Percentiles rank a stretch among this genome's conserved stretches.
Conservation (phyloP, 225 moss, liverwort and hornwort species). For the Rhytidiadelphus loreus region DNA sequence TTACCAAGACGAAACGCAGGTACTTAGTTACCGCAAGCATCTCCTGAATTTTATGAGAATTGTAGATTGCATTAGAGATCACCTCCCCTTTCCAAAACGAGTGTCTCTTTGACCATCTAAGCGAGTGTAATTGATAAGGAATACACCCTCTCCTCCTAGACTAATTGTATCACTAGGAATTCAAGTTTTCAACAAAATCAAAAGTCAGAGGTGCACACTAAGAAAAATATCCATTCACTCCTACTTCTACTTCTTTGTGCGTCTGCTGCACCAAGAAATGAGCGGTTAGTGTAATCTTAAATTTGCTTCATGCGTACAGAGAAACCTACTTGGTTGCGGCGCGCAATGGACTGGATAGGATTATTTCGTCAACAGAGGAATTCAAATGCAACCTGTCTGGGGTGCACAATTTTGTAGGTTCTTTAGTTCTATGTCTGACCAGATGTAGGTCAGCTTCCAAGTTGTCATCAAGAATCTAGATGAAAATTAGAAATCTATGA, state of each 20-base stretch:
- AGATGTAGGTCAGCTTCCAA: background rate
- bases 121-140: background rate
- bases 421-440: background rate
- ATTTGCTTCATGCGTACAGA: background rate
- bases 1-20: background rate
- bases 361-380: background rate
- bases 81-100: background rate
- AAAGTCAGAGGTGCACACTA: background rate
- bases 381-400: background rate
- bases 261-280: no score
- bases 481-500: background rate
- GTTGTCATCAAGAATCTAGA: background rate
- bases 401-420: background rate
- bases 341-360: background rate
- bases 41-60: background rate
- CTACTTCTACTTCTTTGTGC: background rate
- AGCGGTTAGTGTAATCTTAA: background rate
- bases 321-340: background rate
- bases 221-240: no score
- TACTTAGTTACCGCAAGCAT: background rate
- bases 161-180: no score
- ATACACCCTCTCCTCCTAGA: no score
- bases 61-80: background rate
- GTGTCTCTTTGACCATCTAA: no score
- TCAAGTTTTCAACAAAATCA: background rate